Evolutionary conservation across 1,284 basidiomycete species (phyloP).

Genomic region (Limonomyces culmigenus): DNA sequence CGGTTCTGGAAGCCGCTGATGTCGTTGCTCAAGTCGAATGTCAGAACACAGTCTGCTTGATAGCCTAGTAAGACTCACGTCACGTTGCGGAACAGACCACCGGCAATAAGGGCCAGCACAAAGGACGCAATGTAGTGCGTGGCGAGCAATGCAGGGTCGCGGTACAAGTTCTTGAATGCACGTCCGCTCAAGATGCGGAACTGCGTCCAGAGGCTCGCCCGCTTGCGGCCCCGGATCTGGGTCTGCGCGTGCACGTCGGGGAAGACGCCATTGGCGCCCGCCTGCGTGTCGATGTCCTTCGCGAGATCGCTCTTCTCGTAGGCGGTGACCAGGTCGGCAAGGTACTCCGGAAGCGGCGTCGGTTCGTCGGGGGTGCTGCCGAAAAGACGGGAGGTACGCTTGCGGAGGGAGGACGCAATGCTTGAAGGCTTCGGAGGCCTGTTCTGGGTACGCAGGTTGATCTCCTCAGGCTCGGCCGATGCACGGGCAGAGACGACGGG

Average conservation of each 20-base stretch:
- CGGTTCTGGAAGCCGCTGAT: conserved; percentile 1
- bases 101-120: conserved; percentile 67
- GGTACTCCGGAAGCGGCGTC: conserved; percentile 37
- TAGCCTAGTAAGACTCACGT: conserved; percentile 25
- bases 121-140: conserved; percentile 85
- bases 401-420: conserved; percentile 39
- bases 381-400: conserved; percentile 58
- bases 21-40: background rate
- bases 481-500: conserved; percentile 16
- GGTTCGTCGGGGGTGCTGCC: conserved; percentile 38
- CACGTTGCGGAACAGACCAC: conserved; percentile 67
- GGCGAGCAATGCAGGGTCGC: conserved; percentile 82
- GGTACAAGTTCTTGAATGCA: conserved; percentile 96
- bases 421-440: conserved; percentile 31
- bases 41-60: too few species aligned
- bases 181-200: conserved; percentile 86
- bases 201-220: conserved; percentile 79
- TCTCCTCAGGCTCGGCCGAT: conserved; percentile 21
- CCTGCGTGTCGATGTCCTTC: conserved; percentile 9
- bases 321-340: conserved; percentile 60
- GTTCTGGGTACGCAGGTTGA: too few species aligned
- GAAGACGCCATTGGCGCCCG: conserved; percentile 23
- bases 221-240: conserved; percentile 60
- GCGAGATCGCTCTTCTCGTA: conserved; percentile 59
- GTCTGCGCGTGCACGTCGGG: conserved; percentile 50